These are phyloP conservation scores for Apocynum venetum DNA, from an alignment of 257 asterid species.

Conservation along the genomic window DNA sequence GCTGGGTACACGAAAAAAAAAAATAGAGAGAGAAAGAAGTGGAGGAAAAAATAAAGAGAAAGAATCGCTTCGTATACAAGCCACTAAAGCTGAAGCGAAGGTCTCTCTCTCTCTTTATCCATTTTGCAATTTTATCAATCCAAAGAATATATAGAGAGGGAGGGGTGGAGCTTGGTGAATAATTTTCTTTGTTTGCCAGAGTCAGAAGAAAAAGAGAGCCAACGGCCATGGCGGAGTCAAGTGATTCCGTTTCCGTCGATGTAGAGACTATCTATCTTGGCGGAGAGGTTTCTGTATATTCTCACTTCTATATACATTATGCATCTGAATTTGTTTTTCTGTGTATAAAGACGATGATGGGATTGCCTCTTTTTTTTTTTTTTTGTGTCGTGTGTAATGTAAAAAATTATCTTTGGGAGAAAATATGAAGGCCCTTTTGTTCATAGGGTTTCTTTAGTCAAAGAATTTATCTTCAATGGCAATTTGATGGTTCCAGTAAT, in stretches of 20 bases:
- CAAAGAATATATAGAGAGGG: background rate
- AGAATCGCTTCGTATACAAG: slow-evolving; percentile 36
- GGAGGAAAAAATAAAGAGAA: background rate
- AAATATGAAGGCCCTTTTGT: background rate
- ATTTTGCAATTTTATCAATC: background rate
- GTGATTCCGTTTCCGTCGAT: slow-evolving; percentile 35
- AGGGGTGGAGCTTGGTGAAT: slow-evolving; percentile 13
- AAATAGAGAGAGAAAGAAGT: background rate
- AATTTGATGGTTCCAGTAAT: background rate
- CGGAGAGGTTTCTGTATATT: slow-evolving; percentile 34
- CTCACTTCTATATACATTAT: background rate
- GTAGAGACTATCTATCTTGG: slow-evolving; percentile 42
- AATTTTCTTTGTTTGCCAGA: slow-evolving; percentile 17
- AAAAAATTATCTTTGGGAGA: background rate
- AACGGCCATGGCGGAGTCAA: slow-evolving; percentile 39
- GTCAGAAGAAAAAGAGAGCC: slow-evolving; percentile 17
- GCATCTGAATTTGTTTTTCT: background rate
- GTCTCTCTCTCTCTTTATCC: slow-evolving; percentile 11
- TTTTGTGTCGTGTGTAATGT: background rate
- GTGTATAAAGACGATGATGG: background rate
- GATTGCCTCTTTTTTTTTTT: background rate
- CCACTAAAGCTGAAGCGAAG: slow-evolving; percentile 22
- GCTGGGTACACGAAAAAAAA: background rate
- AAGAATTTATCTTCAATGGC: background rate
- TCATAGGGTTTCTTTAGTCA: background rate